A percentile compares a stretch with the other conserved stretches of the same genome.
phyloP scores from a whole-genome alignment of 2,329 filamentous ascomycete genomes.

The Colletotrichum sp. region DNA sequence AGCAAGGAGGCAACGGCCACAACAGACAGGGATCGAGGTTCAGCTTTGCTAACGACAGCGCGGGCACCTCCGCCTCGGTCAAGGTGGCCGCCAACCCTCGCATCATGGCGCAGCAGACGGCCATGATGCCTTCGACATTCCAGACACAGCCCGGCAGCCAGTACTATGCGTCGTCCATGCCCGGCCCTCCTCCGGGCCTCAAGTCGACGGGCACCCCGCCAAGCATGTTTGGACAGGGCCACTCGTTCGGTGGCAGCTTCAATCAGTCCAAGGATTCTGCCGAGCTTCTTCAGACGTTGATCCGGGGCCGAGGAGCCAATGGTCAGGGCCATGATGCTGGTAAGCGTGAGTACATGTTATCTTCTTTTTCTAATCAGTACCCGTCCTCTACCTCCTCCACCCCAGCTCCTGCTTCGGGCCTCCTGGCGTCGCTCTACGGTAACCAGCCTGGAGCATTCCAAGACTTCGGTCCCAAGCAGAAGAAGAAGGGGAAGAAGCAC shows the following conservation, averaged over 20 bases:
- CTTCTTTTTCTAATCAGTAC: conserved; percentile 89
- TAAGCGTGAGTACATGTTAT: conserved; percentile 99
- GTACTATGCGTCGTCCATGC: conserved; percentile 84
- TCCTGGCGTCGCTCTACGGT: conserved; percentile 91
- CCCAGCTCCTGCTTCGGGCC: conserved; percentile 87
- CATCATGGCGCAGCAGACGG: conserved; percentile 82
- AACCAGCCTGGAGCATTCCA: conserved; percentile 84
- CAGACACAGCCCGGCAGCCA: conserved; percentile 67
- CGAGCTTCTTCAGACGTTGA: conserved; percentile 81
- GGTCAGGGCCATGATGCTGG: conserved; percentile 80
- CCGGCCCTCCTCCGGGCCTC: conserved; percentile 90
- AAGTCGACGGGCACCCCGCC: conserved; percentile 96
- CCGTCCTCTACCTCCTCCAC: conserved; percentile 81
- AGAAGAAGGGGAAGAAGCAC: conserved; percentile 99
- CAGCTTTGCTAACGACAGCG: conserved; percentile 81
- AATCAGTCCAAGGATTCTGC: conserved; percentile 74
- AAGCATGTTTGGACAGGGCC: conserved; percentile 91
- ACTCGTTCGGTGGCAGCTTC: conserved; percentile 80
- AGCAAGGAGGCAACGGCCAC: conserved; percentile 67
- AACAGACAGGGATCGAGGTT: conserved; percentile 85
- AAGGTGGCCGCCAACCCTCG: conserved; percentile 82
- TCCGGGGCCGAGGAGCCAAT: conserved; percentile 72
- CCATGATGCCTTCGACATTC: conserved; percentile 79
- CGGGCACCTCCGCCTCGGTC: conserved; percentile 65
- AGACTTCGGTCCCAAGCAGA: conserved; percentile 95